Evolutionary conservation across 805 yeast genomes (phyloP).

Genomic region (Scheffersomyces coipomensis): DNA sequence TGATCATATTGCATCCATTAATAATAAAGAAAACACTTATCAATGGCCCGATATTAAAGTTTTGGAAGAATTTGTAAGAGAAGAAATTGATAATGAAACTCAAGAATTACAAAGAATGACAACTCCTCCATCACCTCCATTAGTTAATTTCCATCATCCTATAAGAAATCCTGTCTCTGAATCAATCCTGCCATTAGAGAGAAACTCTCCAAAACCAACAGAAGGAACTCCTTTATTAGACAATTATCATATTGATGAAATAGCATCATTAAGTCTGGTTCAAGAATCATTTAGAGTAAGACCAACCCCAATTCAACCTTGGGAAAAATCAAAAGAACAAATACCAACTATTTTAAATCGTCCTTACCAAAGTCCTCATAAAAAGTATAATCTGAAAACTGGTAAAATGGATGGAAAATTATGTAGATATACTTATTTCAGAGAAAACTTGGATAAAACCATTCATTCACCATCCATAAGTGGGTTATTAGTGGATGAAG

Average conservation of each 20-base stretch:
- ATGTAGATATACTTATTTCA: constrained; percentile 84
- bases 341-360: constrained; percentile 28
- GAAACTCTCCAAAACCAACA: constrained; percentile 11
- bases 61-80: constrained; percentile 71
- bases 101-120: background rate
- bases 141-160: constrained; percentile 5
- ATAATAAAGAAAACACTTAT: constrained; percentile 20
- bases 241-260: constrained; percentile 30
- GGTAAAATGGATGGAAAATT: constrained; percentile 14
- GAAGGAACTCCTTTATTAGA: constrained; percentile 30
- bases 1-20: constrained; percentile 13
- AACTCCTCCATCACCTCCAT: constrained; percentile 2
- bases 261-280: constrained; percentile 38
- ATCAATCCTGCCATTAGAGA: constrained; percentile 1
- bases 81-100: constrained; percentile 49
- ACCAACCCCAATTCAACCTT: constrained; percentile 74
- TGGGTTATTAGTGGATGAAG: constrained; percentile 45
- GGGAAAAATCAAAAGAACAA: constrained; percentile 47
- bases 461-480: constrained; percentile 86
- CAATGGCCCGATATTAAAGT: constrained; percentile 84
- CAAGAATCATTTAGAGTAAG: constrained; percentile 52
- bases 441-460: constrained; percentile 87
- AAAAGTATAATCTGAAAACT: constrained; percentile 3
- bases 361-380: background rate
- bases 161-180: background rate